Evolutionary conservation across 2,329 filamentous ascomycete genomes (phyloP).

Genomic region (Curvularia sp.): DNA sequence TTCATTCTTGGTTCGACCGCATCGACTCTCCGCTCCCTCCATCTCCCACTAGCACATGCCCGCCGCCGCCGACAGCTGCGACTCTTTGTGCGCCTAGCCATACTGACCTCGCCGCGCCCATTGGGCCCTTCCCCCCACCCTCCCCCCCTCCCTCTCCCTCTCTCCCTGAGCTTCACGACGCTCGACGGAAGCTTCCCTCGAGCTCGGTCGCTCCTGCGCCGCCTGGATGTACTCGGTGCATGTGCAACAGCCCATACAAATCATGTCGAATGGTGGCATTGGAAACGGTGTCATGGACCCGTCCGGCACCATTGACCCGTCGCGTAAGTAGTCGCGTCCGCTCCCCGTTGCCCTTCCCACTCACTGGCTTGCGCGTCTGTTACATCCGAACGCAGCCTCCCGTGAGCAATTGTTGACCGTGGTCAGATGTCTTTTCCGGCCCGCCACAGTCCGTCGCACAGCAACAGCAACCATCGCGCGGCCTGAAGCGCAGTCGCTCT

Average conservation of each 20-base stretch:
- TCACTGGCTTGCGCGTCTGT: slow-evolving; percentile 32
- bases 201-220: slow-evolving; percentile 46
- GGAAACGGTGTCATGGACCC: slow-evolving; percentile 53
- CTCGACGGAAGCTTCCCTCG: slow-evolving; percentile 33
- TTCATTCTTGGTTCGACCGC: slow-evolving; percentile 19
- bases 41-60: slow-evolving; percentile 15
- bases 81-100: slow-evolving; percentile 26
- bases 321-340: slow-evolving; percentile 24
- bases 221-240: slow-evolving; percentile 54
- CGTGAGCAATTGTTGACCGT: slow-evolving; percentile 35
- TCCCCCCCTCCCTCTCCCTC: slow-evolving; percentile 1
- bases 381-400: slow-evolving; percentile 45
- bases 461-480: slow-evolving; percentile 42
- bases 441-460: slow-evolving; percentile 42
- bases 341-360: slow-evolving; percentile 1
- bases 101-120: slow-evolving; percentile 24
- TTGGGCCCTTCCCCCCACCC: slow-evolving; percentile 28
- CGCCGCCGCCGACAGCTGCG: slow-evolving; percentile 9
- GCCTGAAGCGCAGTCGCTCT: slow-evolving; percentile 53
- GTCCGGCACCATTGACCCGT: slow-evolving; percentile 53
- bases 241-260: slow-evolving; percentile 39
- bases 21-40: slow-evolving; percentile 9
- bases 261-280: slow-evolving; percentile 51
- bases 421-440: slow-evolving; percentile 38
- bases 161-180: slow-evolving; percentile 22